Evolutionary conservation across 371 early-diverging fungal genomes (phyloP).

Genomic region (Mucor circinelloides): DNA sequence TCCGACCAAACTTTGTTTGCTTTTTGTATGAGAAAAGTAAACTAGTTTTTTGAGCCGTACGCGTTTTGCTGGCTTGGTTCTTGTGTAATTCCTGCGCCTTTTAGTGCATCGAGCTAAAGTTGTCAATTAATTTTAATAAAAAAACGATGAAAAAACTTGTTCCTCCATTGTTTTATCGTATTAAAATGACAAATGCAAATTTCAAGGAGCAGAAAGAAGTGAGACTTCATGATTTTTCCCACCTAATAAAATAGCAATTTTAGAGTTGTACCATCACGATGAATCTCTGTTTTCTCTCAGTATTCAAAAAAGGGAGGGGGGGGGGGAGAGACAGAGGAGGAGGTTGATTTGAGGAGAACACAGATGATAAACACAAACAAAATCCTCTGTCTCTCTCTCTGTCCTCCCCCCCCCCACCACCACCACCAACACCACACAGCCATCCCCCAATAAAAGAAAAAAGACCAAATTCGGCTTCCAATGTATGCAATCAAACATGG

Average conservation of each 20-base stretch:
- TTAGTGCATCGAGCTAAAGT: not conserved
- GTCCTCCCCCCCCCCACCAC: not conserved
- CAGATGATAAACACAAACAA: no score
- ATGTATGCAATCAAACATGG: not conserved
- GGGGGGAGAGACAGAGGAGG: not conserved
- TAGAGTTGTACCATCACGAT: not conserved
- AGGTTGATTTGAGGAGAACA: not conserved
- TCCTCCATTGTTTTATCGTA: not conserved
- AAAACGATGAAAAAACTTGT: not conserved
- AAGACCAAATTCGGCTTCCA: not conserved
- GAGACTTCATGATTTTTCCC: not conserved
- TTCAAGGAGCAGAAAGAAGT: not conserved
- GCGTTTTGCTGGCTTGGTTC: not conserved
- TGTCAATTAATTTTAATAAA: not conserved
- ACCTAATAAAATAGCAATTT: not conserved
- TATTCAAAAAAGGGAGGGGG: not conserved
- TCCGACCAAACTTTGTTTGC: conserved; percentile 10
- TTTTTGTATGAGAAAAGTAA: not conserved
- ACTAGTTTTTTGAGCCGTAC: not conserved
- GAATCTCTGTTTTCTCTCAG: not conserved
- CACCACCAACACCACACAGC: no score
- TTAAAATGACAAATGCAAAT: not conserved
- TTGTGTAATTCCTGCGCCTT: not conserved
- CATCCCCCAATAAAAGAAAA: not conserved
- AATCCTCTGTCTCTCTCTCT: no score